Evolutionary conservation across 768 basidiomycete species (phyloP).

Genomic region (Termitomyces sp.): DNA sequence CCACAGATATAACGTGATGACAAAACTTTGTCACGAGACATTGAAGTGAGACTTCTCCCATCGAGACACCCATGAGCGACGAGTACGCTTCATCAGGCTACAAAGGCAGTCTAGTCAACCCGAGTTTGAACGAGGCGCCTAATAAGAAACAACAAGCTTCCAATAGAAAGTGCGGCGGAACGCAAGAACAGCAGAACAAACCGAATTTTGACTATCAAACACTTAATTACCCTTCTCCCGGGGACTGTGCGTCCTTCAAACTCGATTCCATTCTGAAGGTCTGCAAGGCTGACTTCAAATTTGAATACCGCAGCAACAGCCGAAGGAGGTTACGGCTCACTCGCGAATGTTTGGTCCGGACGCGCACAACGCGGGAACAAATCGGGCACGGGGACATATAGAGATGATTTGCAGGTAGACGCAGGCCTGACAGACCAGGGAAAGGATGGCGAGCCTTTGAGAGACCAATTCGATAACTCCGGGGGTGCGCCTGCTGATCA

Average conservation of each 20-base stretch:
- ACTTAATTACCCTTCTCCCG: slow-evolving; percentile 15
- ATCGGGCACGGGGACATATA: slow-evolving; percentile 10
- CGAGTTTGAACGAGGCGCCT: slow-evolving; percentile 7
- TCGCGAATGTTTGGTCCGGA: slow-evolving; percentile 25
- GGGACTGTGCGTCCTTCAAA: slow-evolving; percentile 11
- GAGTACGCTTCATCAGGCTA: slow-evolving; percentile 19
- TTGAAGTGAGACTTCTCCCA: not conserved
- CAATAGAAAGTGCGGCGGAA: not conserved
- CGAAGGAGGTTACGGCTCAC: slow-evolving; percentile 25
- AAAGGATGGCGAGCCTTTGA: slow-evolving; percentile 18
- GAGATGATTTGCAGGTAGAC: not conserved
- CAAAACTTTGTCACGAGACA: not conserved
- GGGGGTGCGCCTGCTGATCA: not conserved
- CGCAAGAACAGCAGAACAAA: not conserved
- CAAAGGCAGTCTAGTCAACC: slow-evolving; percentile 18
- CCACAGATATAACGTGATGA: too few species aligned
- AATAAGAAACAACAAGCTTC: slow-evolving; percentile 1
- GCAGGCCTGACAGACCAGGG: slow-evolving; percentile 22
- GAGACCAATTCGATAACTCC: slow-evolving; percentile 18
- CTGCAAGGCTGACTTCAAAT: not conserved
- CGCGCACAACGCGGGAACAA: slow-evolving; percentile 25
- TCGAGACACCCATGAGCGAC: slow-evolving; percentile 18
- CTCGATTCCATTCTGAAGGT: not conserved
- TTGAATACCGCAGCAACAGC: slow-evolving; percentile 19
- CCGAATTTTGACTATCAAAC: slow-evolving; percentile 12